These are phyloP conservation scores for Suillus americanus DNA, from an alignment of 768 basidiomycete genomes.

Conservation along the genomic window DNA sequence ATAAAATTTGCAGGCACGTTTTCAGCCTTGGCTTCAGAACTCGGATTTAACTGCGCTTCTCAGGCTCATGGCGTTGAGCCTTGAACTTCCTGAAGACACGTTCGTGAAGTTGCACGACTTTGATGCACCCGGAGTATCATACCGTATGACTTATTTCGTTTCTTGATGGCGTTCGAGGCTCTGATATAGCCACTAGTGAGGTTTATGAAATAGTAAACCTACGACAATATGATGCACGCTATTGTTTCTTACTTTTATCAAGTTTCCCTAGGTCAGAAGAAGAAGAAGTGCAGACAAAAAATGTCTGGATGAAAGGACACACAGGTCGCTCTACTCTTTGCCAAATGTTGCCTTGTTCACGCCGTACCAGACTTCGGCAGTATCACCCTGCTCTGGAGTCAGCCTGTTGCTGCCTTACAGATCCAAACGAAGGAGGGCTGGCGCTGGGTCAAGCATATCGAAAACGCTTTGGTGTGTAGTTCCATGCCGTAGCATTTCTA, in stretches of 20 bases:
- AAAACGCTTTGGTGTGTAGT: slow-evolving; percentile 50
- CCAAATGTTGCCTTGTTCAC: not conserved
- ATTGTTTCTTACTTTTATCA: not conserved
- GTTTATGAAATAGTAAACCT: slow-evolving; percentile 64
- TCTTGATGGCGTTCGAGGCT: not conserved
- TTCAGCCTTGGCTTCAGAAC: not conserved
- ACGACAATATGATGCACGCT: not conserved
- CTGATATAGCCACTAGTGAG: slow-evolving; percentile 38
- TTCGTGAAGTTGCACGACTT: slow-evolving; percentile 48
- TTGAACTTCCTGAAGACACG: slow-evolving; percentile 55
- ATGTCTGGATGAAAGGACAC: slow-evolving; percentile 63
- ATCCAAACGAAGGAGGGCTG: slow-evolving; percentile 56
- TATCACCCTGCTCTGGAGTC: slow-evolving; percentile 59
- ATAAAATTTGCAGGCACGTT: slow-evolving; percentile 44
- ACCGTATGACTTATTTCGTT: slow-evolving; percentile 28
- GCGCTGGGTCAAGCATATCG: slow-evolving; percentile 61
- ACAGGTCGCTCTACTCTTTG: slow-evolving; percentile 36
- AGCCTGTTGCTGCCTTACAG: slow-evolving; percentile 59
- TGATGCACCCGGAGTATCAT: slow-evolving; percentile 42
- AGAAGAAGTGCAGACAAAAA: slow-evolving; percentile 49
- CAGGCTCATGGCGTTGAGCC: slow-evolving; percentile 50
- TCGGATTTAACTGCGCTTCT: not conserved
- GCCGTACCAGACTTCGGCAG: slow-evolving; percentile 46
- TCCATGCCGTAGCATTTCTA: not conserved
- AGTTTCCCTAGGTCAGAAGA: slow-evolving; percentile 52